A percentile compares a stretch with the other conserved stretches of the same genome.
phyloP scores from a whole-genome alignment of 2,329 filamentous ascomycete genomes.

The Epichloe typhina region DNA sequence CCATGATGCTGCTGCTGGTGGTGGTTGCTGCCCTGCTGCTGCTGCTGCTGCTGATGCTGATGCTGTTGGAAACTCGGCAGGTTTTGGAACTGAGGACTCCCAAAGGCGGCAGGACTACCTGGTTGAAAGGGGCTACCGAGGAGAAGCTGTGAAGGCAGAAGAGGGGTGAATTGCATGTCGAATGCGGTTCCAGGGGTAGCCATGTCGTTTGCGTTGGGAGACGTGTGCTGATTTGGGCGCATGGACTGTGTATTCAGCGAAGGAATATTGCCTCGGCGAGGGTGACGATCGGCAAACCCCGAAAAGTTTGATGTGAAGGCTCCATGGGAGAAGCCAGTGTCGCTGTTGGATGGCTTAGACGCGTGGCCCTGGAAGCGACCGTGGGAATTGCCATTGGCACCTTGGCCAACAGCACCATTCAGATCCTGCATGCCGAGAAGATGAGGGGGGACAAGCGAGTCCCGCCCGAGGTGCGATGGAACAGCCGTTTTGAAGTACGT shows the following conservation, averaged over 20 bases:
- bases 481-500: slow-evolving; percentile 67
- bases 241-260: slow-evolving; percentile 78
- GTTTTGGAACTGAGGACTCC: slow-evolving; percentile 82
- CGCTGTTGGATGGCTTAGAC: slow-evolving; percentile 70
- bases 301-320: slow-evolving; percentile 79
- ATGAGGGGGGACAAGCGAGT: slow-evolving; percentile 79
- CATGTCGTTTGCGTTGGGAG: slow-evolving; percentile 56
- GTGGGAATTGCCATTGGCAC: slow-evolving; percentile 32
- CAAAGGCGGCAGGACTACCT: slow-evolving; percentile 79
- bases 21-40: slow-evolving; percentile 31
- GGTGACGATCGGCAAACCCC: slow-evolving; percentile 77
- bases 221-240: slow-evolving; percentile 23
- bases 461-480: slow-evolving; percentile 63
- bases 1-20: slow-evolving; percentile 39
- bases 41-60: slow-evolving; percentile 25
- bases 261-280: slow-evolving; percentile 74
- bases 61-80: slow-evolving; percentile 60
- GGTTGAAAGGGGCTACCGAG: slow-evolving; percentile 95
- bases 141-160: slow-evolving; percentile 86
- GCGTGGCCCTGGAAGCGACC: slow-evolving; percentile 55
- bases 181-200: slow-evolving; percentile 77
- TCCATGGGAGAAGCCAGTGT: slow-evolving; percentile 85
- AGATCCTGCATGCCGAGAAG: slow-evolving; percentile 86
- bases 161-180: slow-evolving; percentile 96
- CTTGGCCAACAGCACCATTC: slow-evolving; percentile 44